Conservation (phyloP, 2,329 filamentous ascomycete species). For the Pestalotiopsis sp. region DNA sequence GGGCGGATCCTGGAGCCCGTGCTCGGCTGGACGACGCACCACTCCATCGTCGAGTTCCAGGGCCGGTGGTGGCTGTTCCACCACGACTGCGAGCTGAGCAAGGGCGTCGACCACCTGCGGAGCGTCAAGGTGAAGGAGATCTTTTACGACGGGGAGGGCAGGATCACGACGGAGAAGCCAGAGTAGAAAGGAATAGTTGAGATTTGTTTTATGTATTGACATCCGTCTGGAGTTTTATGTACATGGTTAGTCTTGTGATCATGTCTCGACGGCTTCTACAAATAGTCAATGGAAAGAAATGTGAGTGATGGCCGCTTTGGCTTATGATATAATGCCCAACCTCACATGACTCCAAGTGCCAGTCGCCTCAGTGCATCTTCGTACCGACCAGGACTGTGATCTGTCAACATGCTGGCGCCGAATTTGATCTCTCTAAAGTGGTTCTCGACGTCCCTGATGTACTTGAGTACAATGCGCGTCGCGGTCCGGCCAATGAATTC, state of each 20-base stretch:
- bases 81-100: constrained; percentile 71
- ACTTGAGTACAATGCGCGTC: constrained; percentile 69
- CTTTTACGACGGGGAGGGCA: constrained; percentile 68
- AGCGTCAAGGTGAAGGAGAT: constrained; percentile 78
- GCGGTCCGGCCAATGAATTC: constrained; percentile 66
- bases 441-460: constrained; percentile 71
- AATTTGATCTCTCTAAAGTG: constrained; percentile 73
- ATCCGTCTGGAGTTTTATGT: background rate
- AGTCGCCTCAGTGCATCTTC: constrained; percentile 69
- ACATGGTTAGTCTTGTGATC: no score
- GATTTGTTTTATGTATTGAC: constrained; percentile 17
- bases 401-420: constrained; percentile 72
- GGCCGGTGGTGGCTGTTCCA: constrained; percentile 76
- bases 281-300: no score
- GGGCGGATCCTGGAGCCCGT: constrained; percentile 76
- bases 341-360: constrained; percentile 45
- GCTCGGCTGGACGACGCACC: constrained; percentile 80
- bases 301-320: background rate
- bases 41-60: constrained; percentile 76
- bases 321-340: background rate
- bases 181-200: constrained; percentile 17
- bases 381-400: constrained; percentile 76
- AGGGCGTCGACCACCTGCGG: constrained; percentile 70
- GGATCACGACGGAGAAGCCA: constrained; percentile 52
- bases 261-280: no score